Conservation (phyloP, 768 basidiomycete genomes). For the Collybiopsis luxurians region DNA sequence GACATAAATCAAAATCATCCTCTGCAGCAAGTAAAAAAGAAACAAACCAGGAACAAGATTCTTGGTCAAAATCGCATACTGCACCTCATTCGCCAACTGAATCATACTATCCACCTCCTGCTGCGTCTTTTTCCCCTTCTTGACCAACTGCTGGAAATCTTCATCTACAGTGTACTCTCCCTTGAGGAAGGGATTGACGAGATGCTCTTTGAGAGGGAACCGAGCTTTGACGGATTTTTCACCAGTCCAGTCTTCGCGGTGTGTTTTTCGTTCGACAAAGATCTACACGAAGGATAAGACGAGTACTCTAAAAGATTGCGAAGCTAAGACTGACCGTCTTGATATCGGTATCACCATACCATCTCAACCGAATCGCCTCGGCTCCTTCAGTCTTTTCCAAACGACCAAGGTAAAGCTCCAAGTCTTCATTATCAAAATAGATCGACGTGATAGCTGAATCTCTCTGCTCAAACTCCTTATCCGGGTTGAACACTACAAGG, state of each 20-base stretch:
- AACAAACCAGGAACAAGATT: constrained; percentile 76
- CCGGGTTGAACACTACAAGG: constrained; percentile 79
- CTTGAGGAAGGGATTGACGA: constrained; percentile 85
- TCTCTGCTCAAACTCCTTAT: constrained; percentile 87
- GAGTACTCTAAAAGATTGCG: neutral
- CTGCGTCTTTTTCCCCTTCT: constrained; percentile 90
- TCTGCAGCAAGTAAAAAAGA: neutral
- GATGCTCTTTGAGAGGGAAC: constrained; percentile 91
- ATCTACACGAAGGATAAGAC: constrained; percentile 44
- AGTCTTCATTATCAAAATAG: constrained; percentile 94
- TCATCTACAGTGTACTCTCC: constrained; percentile 93
- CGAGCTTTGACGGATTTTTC: constrained; percentile 98
- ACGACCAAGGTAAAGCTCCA: constrained; percentile 94
- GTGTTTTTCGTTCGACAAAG: constrained; percentile 86
- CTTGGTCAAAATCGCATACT: constrained; percentile 84
- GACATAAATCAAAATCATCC: too few relatives aligned
- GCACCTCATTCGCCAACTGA: constrained; percentile 95
- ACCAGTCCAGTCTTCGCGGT: constrained; percentile 99
- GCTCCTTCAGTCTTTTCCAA: constrained; percentile 99
- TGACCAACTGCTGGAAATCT: constrained; percentile 83
- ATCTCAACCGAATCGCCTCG: constrained; percentile 92
- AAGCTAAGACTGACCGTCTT: constrained; percentile 58
- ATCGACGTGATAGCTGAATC: constrained; percentile 97
- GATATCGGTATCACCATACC: constrained; percentile 89
- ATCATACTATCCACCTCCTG: constrained; percentile 93